Conservation (phyloP, 2,329 filamentous ascomycete genomes). For the Botryotinia narcissicola region DNA sequence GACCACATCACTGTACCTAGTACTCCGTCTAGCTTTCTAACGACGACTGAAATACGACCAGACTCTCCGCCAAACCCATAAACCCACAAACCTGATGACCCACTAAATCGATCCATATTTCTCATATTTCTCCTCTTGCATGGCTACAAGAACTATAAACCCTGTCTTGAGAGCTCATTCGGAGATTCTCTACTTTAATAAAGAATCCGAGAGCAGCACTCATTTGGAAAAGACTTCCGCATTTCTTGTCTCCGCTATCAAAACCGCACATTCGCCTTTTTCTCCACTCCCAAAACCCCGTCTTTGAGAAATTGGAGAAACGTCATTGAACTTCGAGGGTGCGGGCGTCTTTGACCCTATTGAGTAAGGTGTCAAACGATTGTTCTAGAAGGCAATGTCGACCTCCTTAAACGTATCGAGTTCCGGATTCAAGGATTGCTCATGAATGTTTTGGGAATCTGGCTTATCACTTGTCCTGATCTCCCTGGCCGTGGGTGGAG, state of each 20-base stretch:
- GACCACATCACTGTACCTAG: not conserved
- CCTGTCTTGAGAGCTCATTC: not conserved
- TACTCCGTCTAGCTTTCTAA: not conserved
- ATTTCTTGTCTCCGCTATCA: not conserved
- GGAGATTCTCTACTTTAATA: not conserved
- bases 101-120: not conserved
- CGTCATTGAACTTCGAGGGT: not conserved
- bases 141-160: not conserved
- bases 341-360: rapidly evolving
- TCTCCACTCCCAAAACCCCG: not conserved
- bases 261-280: too few relatives aligned
- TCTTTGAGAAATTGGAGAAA: not conserved
- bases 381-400: not conserved
- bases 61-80: too few relatives aligned
- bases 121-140: not conserved
- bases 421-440: not conserved
- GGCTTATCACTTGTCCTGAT: too few relatives aligned
- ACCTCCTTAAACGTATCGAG: too few relatives aligned
- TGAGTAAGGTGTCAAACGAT: not conserved
- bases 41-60: not conserved
- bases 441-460: not conserved
- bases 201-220: not conserved
- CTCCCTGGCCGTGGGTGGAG: not conserved
- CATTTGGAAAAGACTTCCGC: not conserved
- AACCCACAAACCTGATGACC: not conserved